A percentile compares a stretch with the other conserved stretches of the same genome.
Evolutionary conservation across 2,329 filamentous ascomycete genomes (phyloP).

Genomic region (Penicillium sp.): DNA sequence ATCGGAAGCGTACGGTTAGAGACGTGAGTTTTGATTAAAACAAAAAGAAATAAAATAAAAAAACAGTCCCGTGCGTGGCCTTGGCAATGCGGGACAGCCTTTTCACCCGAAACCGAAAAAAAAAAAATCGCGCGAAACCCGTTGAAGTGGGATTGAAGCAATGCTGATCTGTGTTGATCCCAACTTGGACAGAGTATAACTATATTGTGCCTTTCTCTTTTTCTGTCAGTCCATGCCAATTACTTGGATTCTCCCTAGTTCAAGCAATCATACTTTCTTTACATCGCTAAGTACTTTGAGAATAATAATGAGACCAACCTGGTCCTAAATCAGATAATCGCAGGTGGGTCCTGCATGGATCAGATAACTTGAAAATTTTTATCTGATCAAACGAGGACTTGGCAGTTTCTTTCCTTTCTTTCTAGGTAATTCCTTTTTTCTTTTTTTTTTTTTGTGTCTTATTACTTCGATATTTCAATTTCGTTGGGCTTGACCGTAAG

Average conservation of each 20-base stretch:
- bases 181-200: neutral
- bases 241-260: too few relatives aligned
- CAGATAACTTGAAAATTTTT: conserved; percentile 21
- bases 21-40: neutral
- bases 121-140: neutral
- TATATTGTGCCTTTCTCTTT: too few relatives aligned
- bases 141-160: neutral
- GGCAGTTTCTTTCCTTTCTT: neutral
- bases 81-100: conserved; percentile 1
- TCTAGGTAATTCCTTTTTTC: neutral
- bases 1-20: neutral
- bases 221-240: too few relatives aligned
- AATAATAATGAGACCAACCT: neutral
- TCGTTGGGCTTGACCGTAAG: neutral
- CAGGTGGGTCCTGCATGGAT: conserved; percentile 16
- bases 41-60: neutral
- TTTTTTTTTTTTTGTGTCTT: neutral
- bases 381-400: conserved; percentile 21
- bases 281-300: neutral
- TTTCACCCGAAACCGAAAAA: too few relatives aligned
- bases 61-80: neutral
- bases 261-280: too few relatives aligned
- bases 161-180: conserved; percentile 2
- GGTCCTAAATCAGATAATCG: conserved; percentile 10
- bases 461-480: neutral